Base-by-base conservation (phyloP, 2,329 filamentous ascomycete species). In the Cladosporium phlei region DNA sequence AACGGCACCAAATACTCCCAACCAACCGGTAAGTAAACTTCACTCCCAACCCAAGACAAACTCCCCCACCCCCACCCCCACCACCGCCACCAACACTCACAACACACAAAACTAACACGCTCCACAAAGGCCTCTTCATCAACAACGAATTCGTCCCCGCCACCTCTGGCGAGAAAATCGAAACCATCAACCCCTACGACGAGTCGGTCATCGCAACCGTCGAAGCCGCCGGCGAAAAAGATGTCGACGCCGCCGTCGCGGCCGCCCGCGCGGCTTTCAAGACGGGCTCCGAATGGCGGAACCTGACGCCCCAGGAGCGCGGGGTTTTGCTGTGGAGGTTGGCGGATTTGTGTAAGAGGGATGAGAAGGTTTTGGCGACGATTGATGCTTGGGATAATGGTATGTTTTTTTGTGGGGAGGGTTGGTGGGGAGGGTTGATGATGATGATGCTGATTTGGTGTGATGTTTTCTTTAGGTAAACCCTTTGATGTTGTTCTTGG, bases 1-100 rank as follows among this genome's bases (percentile, higher is more conserved):
- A 90, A 89, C 66, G 85, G 85, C 56, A 74, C 69, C 63, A 80
- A 78, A 57, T 89, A 85, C 68, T 71, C 67, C 11, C 83, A 88
- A 69, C 85, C 85, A 2, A 72, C 78, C 35, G 86, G 42, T 45
- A 37, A 11, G 16, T 11, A 21, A 19, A 12, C 19, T 21, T 21
- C n/a, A 10, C 10, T 24, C 1, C 19, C 19, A 33, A 16, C 5
- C 12, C n/a, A n/a, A n/a, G n/a, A n/a, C n/a, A n/a, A n/a, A n/a
- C n/a, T n/a, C n/a, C n/a, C n/a, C n/a, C n/a, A n/a, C n/a, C n/a
- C 3, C 27, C 27, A 4, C 14, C 4, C 11, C 4, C 27, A 29
- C 4, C 5, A 29, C 8, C 11, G 11, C 27, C 4, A 10, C 27
- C 11, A n/a, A 29, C 11, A 29, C 11, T 10, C 27, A 29, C 5